Percentiles rank a stretch among this genome's conserved stretches.
phyloP scores from a whole-genome alignment of 306 rosid genomes.

The Rosa lucieae region DNA sequence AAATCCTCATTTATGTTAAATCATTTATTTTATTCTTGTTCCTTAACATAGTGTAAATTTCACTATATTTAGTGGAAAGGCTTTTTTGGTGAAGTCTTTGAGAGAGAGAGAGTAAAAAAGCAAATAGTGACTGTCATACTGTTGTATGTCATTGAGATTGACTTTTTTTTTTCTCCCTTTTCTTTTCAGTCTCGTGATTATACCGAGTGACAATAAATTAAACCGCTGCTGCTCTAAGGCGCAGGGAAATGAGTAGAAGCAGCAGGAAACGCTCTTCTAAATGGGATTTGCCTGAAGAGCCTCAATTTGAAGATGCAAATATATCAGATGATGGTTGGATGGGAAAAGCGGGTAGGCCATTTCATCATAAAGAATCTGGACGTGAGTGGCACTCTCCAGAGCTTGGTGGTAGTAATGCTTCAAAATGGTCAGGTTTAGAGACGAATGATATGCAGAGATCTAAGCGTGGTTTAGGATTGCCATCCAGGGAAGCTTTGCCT shows the following conservation, averaged over 20 bases:
- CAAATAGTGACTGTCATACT: constrained; percentile 6
- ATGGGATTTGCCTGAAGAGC: constrained; percentile 74
- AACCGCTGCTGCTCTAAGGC: constrained; percentile 25
- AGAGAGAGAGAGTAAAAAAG: neutral
- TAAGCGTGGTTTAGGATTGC: constrained; percentile 43
- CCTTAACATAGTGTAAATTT: neutral
- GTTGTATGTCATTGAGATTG: constrained; percentile 10
- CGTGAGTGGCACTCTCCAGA: constrained; percentile 60
- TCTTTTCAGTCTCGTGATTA: constrained; percentile 38
- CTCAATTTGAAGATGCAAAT: constrained; percentile 45
- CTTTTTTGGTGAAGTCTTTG: neutral
- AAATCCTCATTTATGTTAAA: neutral
- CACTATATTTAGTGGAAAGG: neutral
- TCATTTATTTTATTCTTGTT: neutral
- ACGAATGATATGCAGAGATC: constrained; percentile 49
- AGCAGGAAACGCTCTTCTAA: constrained; percentile 72
- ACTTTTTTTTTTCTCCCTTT: constrained; percentile 24
- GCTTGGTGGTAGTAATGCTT: constrained; percentile 53
- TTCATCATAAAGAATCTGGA: constrained; percentile 40
- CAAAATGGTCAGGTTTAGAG: constrained; percentile 60
- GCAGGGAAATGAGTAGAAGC: constrained; percentile 66
- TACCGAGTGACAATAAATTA: constrained; percentile 31
- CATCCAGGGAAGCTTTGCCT: constrained; percentile 57
- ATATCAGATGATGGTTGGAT: constrained; percentile 37
- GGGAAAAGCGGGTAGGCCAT: constrained; percentile 33